Evolutionary conservation across 1,139 yeast genomes (phyloP).

Genomic region (Zygosaccharomyces sapae): DNA sequence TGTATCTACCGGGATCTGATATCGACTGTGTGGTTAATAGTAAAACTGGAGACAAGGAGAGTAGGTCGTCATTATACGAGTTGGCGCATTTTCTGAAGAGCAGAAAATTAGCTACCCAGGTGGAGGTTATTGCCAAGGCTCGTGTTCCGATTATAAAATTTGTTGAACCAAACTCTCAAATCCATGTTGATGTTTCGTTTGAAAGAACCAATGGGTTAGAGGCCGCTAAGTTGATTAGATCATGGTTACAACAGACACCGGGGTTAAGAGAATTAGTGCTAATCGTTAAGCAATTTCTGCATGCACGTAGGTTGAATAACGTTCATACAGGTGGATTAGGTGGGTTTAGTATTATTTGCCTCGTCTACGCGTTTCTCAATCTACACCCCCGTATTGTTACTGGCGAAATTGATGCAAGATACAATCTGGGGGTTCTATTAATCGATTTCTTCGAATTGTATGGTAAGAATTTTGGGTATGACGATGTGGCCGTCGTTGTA

Average conservation of each 20-base stretch:
- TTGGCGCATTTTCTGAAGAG: slow-evolving; percentile 67
- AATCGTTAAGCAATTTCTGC: slow-evolving; percentile 79
- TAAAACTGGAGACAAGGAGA: slow-evolving; percentile 58
- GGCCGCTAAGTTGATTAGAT: slow-evolving; percentile 75
- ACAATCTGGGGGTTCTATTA: slow-evolving; percentile 80
- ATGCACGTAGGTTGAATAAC: slow-evolving; percentile 74
- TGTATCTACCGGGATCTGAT: slow-evolving; percentile 93
- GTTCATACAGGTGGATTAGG: slow-evolving; percentile 98
- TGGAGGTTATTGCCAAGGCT: slow-evolving; percentile 87
- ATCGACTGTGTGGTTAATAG: slow-evolving; percentile 90
- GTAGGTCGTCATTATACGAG: slow-evolving; percentile 64
- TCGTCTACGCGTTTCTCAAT: slow-evolving; percentile 75
- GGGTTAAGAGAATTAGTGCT: slow-evolving; percentile 83
- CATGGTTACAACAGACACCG: slow-evolving; percentile 71
- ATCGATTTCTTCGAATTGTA: slow-evolving; percentile 95
- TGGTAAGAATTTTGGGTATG: slow-evolving; percentile 88
- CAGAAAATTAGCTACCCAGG: slow-evolving; percentile 59
- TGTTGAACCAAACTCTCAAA: slow-evolving; percentile 65
- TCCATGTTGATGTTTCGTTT: slow-evolving; percentile 88
- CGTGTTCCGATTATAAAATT: slow-evolving; percentile 95
- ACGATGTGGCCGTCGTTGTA: slow-evolving; percentile 64
- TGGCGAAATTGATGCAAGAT: slow-evolving; percentile 59
- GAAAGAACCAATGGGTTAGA: slow-evolving; percentile 82
- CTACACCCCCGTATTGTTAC: slow-evolving; percentile 78
- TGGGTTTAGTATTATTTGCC: slow-evolving; percentile 86